Percentiles rank a stretch among this genome's conserved stretches.
phyloP scores from a whole-genome alignment of 2,329 filamentous ascomycete genomes.

The Penicillium sp. region DNA sequence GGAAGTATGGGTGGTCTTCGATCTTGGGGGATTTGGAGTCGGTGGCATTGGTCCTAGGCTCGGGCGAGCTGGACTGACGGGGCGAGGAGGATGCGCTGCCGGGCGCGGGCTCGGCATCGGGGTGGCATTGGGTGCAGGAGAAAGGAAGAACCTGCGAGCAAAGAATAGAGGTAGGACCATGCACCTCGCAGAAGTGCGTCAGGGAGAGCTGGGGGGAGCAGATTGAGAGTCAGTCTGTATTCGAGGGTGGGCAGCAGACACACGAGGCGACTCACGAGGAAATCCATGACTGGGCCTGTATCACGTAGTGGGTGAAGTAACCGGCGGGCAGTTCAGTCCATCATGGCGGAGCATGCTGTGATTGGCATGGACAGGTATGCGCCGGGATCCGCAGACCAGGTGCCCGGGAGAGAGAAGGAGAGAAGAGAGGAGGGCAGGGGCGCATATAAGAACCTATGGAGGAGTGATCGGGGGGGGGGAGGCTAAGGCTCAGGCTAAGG shows the following conservation, averaged over 20 bases:
- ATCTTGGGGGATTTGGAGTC: slow-evolving; percentile 35
- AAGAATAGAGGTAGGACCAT: slow-evolving; percentile 61
- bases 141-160: slow-evolving; percentile 59
- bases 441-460: slow-evolving; percentile 5
- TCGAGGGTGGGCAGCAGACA: neutral
- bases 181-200: slow-evolving; percentile 62
- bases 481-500: too few relatives aligned
- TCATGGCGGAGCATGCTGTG: slow-evolving; percentile 36
- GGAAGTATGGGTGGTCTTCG: slow-evolving; percentile 54
- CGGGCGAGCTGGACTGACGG: slow-evolving; percentile 18
- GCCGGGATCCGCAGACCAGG: slow-evolving; percentile 19
- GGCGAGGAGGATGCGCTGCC: slow-evolving; percentile 32
- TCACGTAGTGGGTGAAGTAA: too few relatives aligned
- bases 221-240: slow-evolving; percentile 3
- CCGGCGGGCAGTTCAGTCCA: slow-evolving; percentile 31
- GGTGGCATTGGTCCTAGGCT: slow-evolving; percentile 13
- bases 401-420: slow-evolving; percentile 19
- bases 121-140: slow-evolving; percentile 53
- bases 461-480: neutral
- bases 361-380: slow-evolving; percentile 20
- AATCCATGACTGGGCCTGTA: slow-evolving; percentile 39
- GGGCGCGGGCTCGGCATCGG: slow-evolving; percentile 41
- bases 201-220: slow-evolving; percentile 52
- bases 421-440: slow-evolving; percentile 1
- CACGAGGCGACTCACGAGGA: slow-evolving; percentile 40